Base-by-base conservation (phyloP, 140 eudicot genomes). In the Stevia rebaudiana region DNA sequence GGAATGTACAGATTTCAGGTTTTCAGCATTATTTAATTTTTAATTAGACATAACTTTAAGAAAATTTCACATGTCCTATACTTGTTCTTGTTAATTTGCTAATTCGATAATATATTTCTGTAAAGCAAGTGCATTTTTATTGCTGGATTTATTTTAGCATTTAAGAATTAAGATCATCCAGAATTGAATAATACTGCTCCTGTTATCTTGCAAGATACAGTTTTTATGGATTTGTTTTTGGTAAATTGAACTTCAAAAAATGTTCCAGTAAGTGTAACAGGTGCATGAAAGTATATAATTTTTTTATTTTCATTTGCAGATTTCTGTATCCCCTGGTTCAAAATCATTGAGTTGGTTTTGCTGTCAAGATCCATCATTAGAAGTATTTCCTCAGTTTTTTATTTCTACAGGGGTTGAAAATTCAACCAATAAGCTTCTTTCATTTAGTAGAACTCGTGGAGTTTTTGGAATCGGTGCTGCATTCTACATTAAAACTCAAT, bases 1-100 rank as follows among this genome's bases (percentile, higher is more conserved):
- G 98, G 95, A 65, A 83, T 92, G 84, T 79, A 83, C 67, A 71
- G 96, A 64, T 81, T 85, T 79, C 88, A 85, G 98, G 98, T 92
- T 65, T 16, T 33, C 4, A 5, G 28, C 28, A 19, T 69, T 28
- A 10, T 1, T 55, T 46, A 13, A 47, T 6, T 18, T 58, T 12
- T 17, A n/a, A 40, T 61, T 55, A 5, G 23, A 55, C 13, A 55
- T 33, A 9, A 10, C 6, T 41, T 10, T 24, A n/a, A 23, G 16
- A 42, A 47, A 30, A 25, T 43, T 43, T 43, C 57, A 43, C 30
- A 1, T 44, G 30, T 3, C 16, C 6, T 24, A 17, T 10, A 21
- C 17, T 46, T 44, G 56, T 25, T 44, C 24, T 15, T 43, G 43
- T 31, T 8, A 21, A 18, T 3, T 16, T 12, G 17, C 5, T 53